Percentiles rank a stretch among this genome's conserved stretches.
These are phyloP conservation scores for Luffa aegyptiaca DNA, from an alignment of 306 rosid species.

Conservation along the genomic window DNA sequence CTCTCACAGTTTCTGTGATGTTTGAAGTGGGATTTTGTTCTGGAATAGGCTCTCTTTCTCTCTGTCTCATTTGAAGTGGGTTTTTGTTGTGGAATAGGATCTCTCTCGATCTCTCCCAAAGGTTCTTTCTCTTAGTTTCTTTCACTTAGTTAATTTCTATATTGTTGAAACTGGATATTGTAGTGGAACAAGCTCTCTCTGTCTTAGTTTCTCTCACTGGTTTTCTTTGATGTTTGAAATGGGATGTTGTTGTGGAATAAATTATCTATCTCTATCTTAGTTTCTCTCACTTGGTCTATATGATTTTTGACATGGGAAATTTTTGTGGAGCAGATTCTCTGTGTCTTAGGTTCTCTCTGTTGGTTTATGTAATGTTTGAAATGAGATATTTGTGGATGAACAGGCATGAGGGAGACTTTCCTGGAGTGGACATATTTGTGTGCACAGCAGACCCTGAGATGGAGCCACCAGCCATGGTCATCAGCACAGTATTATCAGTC, in stretches of 20 bases:
- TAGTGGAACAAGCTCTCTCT: background rate
- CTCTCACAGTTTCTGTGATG: background rate
- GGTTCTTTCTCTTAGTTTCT: background rate
- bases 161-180: background rate
- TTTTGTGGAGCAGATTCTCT: background rate
- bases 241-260: background rate
- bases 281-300: background rate
- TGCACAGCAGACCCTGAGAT: constrained; percentile 72
- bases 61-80: background rate
- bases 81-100: background rate
- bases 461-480: constrained; percentile 73
- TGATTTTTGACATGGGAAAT: background rate
- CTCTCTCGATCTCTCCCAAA: background rate
- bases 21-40: background rate
- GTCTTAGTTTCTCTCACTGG: background rate
- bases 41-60: background rate
- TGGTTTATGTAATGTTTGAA: background rate
- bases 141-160: background rate
- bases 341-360: background rate
- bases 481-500: constrained; percentile 62
- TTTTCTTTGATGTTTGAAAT: background rate
- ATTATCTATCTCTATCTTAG: background rate
- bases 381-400: background rate
- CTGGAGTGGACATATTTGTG: constrained; percentile 66
- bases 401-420: constrained; percentile 45